These are phyloP conservation scores for Thelonectria olida DNA, from an alignment of 2,329 filamentous ascomycete species.

Conservation along the genomic window DNA sequence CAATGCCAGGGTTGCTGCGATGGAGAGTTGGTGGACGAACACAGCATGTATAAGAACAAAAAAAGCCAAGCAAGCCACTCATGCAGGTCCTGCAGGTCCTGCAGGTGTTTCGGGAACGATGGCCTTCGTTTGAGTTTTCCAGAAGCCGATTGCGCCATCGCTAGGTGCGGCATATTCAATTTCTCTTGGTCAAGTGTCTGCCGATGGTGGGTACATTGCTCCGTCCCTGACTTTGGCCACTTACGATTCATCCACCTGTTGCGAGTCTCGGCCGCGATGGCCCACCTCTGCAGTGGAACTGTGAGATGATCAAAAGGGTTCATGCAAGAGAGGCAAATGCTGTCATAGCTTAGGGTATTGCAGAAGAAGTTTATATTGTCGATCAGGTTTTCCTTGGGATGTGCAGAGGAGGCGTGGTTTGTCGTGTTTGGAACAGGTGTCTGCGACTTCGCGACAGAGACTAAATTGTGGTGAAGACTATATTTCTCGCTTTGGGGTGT, in stretches of 20 bases:
- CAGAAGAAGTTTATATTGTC: background rate
- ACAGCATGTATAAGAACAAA: background rate
- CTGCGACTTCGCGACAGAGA: no score
- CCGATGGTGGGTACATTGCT: constrained; percentile 4
- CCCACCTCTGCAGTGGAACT: background rate
- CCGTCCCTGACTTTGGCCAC: background rate
- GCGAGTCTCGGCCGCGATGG: background rate
- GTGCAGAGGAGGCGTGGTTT: background rate
- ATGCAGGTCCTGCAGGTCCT: background rate
- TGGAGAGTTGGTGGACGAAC: background rate
- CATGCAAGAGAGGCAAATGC: background rate
- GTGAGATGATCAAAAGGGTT: background rate
- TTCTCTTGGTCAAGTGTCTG: constrained; percentile 3
- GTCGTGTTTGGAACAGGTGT: no score
- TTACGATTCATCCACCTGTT: background rate
- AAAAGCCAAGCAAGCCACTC: background rate
- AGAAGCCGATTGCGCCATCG: constrained; percentile 19
- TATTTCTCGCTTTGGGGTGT: no score
- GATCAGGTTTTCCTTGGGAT: background rate
- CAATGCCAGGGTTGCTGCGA: background rate
- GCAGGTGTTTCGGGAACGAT: no score
- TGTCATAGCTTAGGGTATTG: background rate
- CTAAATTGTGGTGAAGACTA: no score
- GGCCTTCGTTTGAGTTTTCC: constrained; percentile 7
- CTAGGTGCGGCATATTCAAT: background rate